phyloP scores from a whole-genome alignment of 2,329 filamentous ascomycete species.

The Stagonosporopsis vannaccii region DNA sequence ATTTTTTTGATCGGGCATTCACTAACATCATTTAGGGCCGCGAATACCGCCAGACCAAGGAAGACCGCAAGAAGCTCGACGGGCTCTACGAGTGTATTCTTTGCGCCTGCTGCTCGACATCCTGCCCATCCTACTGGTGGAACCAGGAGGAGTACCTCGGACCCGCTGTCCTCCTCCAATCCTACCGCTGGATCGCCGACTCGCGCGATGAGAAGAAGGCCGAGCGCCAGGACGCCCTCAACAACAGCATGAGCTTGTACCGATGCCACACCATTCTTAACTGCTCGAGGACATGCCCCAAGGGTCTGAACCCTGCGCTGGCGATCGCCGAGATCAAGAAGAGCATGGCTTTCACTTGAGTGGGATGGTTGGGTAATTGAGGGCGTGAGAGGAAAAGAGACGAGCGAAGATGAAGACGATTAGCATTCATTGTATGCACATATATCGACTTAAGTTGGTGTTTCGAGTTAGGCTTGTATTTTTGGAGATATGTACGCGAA shows the following conservation, averaged over 20 bases:
- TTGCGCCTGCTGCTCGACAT: conserved; percentile 98
- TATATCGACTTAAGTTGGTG: conserved; percentile 19
- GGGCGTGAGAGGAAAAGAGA: background rate
- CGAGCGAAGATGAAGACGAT: background rate
- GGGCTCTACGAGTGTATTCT: conserved; percentile 99
- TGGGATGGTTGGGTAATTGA: background rate
- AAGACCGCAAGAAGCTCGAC: conserved; percentile 94
- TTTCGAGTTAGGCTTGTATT: conserved; percentile 26
- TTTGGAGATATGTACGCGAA: conserved; percentile 29
- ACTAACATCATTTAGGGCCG: conserved; percentile 69
- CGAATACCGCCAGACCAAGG: conserved; percentile 89
- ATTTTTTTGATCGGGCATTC: background rate
- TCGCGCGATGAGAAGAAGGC: conserved; percentile 89
- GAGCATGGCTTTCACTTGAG: conserved; percentile 73
- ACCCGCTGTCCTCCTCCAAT: conserved; percentile 94
- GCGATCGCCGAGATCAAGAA: conserved; percentile 99
- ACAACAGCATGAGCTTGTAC: conserved; percentile 99
- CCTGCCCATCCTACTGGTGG: conserved; percentile 99
- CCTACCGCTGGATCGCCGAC: conserved; percentile 96
- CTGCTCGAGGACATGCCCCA: conserved; percentile 96
- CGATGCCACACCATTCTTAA: conserved; percentile 99
- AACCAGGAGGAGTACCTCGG: conserved; percentile 99
- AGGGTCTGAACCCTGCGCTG: conserved; percentile 94
- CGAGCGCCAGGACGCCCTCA: conserved; percentile 87
- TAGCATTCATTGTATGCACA: conserved; percentile 24